Evolutionary conservation across 202 grass and related monocot genomes (phyloP), one percentile per base, ranked within the genome.

Genomic region (Saccharum hybrid): DNA sequence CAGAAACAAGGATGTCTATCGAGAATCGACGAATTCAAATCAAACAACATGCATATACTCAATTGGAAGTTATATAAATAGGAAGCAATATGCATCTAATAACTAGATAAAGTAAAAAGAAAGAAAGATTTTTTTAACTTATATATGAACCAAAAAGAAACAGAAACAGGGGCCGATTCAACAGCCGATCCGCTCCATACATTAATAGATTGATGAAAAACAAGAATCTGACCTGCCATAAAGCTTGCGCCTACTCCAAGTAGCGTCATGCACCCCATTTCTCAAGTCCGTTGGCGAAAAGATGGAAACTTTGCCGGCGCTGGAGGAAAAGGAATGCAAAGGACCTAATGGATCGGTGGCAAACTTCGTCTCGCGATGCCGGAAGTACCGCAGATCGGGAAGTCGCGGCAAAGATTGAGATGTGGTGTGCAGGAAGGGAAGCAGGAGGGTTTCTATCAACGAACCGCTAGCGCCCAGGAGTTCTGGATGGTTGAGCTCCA

Each of bases 401-500:
- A 45, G 71, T 48, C 46, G 26, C 26, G 66, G 69, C 70, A 72
- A 71, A 87, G 88, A 77, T 81, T 84, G 76, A 39, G 84, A 79
- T 81, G 63, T 75, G 84, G 74, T 57, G 52, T 64, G 80, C 49
- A 37, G 48, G 51, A 69, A 21, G 59, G 51, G 63, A 70, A 76
- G 82, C 14, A 18, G 84, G 43, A 75, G 19, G 31, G 14, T 18
- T 49, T 68, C 72, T 82, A 84, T 71, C 71, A 71, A 77, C 62
- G 81, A 90, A 76, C 81, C 84, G 75, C 15, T 65, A 52, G 13
- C 51, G 80, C 81, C 38, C 84, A 71, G 54, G 70, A 46, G 75
- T 49, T 87, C 71, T 87, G 84, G 84, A 81, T 84, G 88, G 84
- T 56, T 40, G 64, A 81, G 88, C 88, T 87, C 75, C 70, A 87